phyloP scores from a whole-genome alignment of 2,329 filamentous ascomycete genomes.

The Trichophyton mentagrophytes region DNA sequence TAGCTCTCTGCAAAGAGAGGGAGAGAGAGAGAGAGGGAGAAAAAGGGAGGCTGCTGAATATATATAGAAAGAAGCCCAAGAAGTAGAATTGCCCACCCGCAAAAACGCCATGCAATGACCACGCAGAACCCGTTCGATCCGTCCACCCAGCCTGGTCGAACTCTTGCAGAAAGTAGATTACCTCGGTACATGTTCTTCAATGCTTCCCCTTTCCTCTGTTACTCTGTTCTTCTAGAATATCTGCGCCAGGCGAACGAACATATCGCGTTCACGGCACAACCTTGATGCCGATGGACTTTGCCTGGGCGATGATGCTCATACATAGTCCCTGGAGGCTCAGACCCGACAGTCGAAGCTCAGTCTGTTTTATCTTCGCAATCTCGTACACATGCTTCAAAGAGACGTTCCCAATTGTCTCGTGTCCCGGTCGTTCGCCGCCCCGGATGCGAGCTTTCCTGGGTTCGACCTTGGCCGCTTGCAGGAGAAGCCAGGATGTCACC shows the following conservation, averaged over 20 bases:
- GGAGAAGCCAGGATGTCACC: conserved; percentile 79
- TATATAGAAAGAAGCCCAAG: not conserved
- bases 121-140: not conserved
- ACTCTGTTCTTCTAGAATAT: not conserved
- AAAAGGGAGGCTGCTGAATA: not conserved
- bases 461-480: conserved; percentile 67
- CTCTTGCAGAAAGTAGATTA: not conserved
- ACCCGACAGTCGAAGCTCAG: conserved; percentile 60
- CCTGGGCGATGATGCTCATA: conserved; percentile 60
- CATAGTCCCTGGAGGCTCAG: conserved; percentile 58
- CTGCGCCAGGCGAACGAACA: not conserved
- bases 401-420: conserved; percentile 69
- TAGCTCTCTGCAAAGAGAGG: not conserved
- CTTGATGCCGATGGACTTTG: conserved; percentile 60
- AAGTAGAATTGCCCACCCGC: not conserved
- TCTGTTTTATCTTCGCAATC: conserved; percentile 92
- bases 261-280: conserved; percentile 45
- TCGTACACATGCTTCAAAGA: conserved; percentile 94
- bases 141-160: not conserved
- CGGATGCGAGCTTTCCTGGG: conserved; percentile 58
- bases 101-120: conserved; percentile 5
- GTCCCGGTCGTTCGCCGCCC: conserved; percentile 61
- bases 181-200: not conserved
- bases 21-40: too few relatives aligned
- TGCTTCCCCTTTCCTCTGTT: not conserved